phyloP scores from a whole-genome alignment of 1,284 basidiomycete genomes.

The Tremellales sp. region DNA sequence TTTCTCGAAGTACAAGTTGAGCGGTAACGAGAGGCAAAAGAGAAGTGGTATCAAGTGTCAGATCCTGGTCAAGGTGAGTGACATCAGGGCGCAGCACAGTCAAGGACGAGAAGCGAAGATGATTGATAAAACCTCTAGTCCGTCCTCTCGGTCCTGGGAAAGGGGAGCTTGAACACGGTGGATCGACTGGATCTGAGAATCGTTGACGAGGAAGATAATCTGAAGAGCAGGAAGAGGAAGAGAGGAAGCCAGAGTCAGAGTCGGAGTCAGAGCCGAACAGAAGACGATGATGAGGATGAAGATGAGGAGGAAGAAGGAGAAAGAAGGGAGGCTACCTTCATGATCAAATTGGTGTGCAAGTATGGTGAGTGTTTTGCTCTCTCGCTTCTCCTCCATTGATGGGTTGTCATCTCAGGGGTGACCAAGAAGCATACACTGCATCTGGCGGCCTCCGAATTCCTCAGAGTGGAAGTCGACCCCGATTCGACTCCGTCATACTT shows the following conservation, averaged over 20 bases:
- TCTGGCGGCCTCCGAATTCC: conserved; percentile 39
- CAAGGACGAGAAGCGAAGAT: conserved; percentile 1
- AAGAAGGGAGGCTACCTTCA: conserved; percentile 21
- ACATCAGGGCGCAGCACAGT: not conserved
- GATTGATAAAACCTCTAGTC: conserved; percentile 25
- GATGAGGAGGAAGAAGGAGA: conserved; percentile 21
- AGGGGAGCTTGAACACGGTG: conserved; percentile 35
- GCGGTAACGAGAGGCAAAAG: conserved; percentile 23
- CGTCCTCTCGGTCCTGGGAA: conserved; percentile 42
- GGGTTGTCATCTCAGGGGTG: conserved; percentile 29
- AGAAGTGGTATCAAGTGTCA: conserved; percentile 41
- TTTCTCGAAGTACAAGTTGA: conserved; percentile 35
- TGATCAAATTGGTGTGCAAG: conserved; percentile 45
- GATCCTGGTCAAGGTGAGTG: conserved; percentile 43
- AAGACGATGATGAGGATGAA: conserved; percentile 22
- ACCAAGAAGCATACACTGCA: conserved; percentile 47
- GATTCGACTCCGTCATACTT: conserved; percentile 41
- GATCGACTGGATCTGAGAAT: conserved; percentile 43
- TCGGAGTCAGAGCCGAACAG: conserved; percentile 8
- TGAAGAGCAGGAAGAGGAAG: conserved; percentile 17
- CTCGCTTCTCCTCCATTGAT: too few species aligned
- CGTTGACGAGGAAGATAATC: conserved; percentile 30
- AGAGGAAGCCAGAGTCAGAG: conserved; percentile 10
- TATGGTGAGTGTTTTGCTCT: conserved; percentile 32
- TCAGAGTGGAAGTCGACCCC: conserved; percentile 42